Percentiles rank a stretch among this genome's conserved stretches.
These are phyloP conservation scores for Malbranchea zuffiana DNA, from an alignment of 2,329 filamentous ascomycete species.

Conservation along the genomic window DNA sequence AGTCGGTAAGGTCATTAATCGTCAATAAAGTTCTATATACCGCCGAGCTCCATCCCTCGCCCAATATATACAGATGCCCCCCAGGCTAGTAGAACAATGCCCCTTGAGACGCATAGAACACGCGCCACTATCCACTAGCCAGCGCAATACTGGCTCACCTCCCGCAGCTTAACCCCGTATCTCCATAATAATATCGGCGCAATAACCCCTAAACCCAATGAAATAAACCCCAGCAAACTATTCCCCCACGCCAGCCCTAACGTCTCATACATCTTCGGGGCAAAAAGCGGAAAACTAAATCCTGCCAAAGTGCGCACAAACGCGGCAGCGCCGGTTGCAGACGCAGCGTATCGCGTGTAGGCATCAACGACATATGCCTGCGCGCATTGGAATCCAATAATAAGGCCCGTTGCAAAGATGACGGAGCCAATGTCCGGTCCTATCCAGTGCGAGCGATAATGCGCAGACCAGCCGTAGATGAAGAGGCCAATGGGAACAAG, in stretches of 20 bases:
- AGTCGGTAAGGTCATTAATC: too few relatives aligned
- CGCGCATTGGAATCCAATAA: constrained; percentile 36
- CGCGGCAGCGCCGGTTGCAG: constrained; percentile 38
- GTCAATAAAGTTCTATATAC: too few relatives aligned
- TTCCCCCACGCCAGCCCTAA: constrained; percentile 32
- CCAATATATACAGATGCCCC: too few relatives aligned
- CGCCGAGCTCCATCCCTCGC: too few relatives aligned
- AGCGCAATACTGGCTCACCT: constrained; percentile 34
- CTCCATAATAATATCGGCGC: constrained; percentile 43
- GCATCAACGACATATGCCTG: constrained; percentile 32
- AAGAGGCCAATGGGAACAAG: constrained; percentile 45
- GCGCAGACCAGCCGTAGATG: constrained; percentile 48
- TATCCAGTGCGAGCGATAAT: constrained; percentile 43
- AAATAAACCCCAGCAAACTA: constrained; percentile 33
- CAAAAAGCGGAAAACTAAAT: constrained; percentile 43
- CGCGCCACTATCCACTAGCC: too few relatives aligned
- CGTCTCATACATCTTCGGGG: constrained; percentile 28
- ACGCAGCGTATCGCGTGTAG: constrained; percentile 39
- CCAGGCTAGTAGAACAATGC: too few relatives aligned
- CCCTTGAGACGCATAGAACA: too few relatives aligned
- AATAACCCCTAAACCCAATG: constrained; percentile 33
- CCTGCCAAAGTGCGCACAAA: constrained; percentile 38
- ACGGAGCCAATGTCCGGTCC: constrained; percentile 44
- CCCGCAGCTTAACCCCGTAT: constrained; percentile 38
- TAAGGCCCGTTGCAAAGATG: constrained; percentile 40